These are phyloP conservation scores for Verticillium tricorpus DNA, from an alignment of 2,329 filamentous ascomycete species.

Conservation along the genomic window DNA sequence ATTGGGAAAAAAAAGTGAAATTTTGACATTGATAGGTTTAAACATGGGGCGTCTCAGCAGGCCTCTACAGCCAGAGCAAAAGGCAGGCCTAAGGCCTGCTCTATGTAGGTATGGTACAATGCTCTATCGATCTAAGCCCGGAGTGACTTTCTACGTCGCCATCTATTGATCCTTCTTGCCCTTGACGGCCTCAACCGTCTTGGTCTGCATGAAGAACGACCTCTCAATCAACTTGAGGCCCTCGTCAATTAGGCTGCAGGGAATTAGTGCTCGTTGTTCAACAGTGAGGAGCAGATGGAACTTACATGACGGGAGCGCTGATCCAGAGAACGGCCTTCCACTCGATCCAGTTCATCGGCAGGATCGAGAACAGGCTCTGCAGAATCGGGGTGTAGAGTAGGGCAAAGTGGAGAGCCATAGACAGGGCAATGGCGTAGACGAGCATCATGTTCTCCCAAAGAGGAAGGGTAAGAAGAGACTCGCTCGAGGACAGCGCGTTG, in stretches of 20 bases:
- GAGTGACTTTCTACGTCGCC: conserved; percentile 12
- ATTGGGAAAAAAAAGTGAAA: conserved; percentile 2
- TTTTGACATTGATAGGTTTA: conserved; percentile 9
- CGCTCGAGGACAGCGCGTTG: conserved; percentile 93
- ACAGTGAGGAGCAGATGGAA: conserved; percentile 17
- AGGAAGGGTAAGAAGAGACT: conserved; percentile 87
- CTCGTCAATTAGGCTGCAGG: conserved; percentile 71
- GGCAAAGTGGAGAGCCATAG: conserved; percentile 92
- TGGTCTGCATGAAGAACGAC: conserved; percentile 55
- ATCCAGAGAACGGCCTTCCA: conserved; percentile 90
- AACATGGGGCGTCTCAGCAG: background rate
- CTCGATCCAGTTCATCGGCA: conserved; percentile 79
- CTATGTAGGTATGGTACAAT: conserved; percentile 21
- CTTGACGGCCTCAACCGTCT: conserved; percentile 30
- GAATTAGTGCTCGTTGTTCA: conserved; percentile 17
- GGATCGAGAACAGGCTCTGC: conserved; percentile 83
- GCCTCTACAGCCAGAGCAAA: background rate
- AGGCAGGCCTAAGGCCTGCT: background rate
- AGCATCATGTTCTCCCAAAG: conserved; percentile 99
- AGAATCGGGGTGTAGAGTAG: conserved; percentile 89
- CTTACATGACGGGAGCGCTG: conserved; percentile 90
- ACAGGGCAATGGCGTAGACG: conserved; percentile 87
- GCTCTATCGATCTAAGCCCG: conserved; percentile 22
- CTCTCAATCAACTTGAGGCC: conserved; percentile 74
- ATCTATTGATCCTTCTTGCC: conserved; percentile 51